Conservation (phyloP, 306 rosid species). For the Sicyos baderoa region DNA sequence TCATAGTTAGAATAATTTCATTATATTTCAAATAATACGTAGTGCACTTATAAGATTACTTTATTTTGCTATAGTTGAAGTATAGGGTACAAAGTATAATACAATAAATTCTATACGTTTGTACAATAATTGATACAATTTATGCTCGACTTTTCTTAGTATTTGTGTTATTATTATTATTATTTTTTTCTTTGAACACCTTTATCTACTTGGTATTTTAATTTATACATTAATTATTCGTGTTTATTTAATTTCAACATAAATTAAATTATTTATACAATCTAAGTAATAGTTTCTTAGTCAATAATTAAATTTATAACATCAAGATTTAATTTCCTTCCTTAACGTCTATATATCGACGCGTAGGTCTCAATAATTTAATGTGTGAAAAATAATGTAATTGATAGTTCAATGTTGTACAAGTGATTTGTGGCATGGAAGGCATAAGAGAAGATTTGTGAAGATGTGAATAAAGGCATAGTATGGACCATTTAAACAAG, state of each 20-base stretch:
- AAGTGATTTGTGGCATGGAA: background rate
- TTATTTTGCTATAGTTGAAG: background rate
- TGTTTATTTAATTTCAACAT: background rate
- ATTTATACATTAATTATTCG: background rate
- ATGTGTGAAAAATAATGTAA: background rate
- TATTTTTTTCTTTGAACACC: background rate
- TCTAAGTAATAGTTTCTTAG: background rate
- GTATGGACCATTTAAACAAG: slow-evolving; percentile 15
- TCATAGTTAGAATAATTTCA: background rate
- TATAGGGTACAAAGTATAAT: background rate
- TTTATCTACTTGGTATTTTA: background rate
- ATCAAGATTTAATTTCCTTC: background rate
- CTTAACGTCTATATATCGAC: too few species aligned
- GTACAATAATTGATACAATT: background rate
- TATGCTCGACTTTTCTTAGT: background rate
- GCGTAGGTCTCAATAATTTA: background rate
- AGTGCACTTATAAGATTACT: background rate
- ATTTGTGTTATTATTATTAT: too few species aligned
- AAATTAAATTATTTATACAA: background rate
- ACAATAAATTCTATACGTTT: background rate
- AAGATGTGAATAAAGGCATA: slow-evolving; percentile 9
- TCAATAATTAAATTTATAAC: background rate
- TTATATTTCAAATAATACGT: background rate
- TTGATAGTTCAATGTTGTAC: background rate
- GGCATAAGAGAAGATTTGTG: slow-evolving; percentile 6